Evolutionary conservation across 148 eudicot species (phyloP), one percentile per base, ranked within the genome.

Genomic region (Rhododendron kiyosumense): DNA sequence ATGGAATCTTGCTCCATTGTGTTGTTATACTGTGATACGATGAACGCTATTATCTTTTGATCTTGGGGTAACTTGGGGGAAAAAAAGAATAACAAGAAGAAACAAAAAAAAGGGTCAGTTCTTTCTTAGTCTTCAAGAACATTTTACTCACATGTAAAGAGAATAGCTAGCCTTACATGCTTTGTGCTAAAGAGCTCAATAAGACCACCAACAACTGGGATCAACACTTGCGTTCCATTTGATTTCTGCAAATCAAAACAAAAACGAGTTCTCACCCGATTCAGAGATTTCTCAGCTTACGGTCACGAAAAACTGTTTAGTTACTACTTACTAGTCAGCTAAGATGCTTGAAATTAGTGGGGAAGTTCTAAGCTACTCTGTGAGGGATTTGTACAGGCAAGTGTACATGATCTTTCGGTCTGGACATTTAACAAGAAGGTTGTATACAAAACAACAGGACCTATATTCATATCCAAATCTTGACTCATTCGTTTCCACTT

Each of bases 121-220:
- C 26, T 51, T 41, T 61, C 20, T 7, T 84, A 71, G 75, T 59
- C 65, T 52, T 81, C 12, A 30, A 13, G 15, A 76, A 52, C 20
- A 87, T 43, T 57, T 49, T 48, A 36, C 13, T 7, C 46, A n/a
- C 14, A 24, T 14, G 14, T 2, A 2, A 41, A 43, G 57, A 67
- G 52, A 32, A 34, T 52, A 67, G 1, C 46, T 11, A 75, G 8
- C 71, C 96, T 92, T 91, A 95, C 99, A 43, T 89, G 88, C 82
- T 95, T 92, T 65, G 89, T 52, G 49, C 92, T 88, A 84, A 89
- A 94, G 83, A 96, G 94, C 92, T 96, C 99, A 49, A 96, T 91
- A 65, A 96, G 88, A n/a, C 98, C 97, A 61, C 94, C 95, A 38
- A 81, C 49, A 71, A 95, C 93, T 52, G 99, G 99, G 86, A 96